A percentile compares a stretch with the other conserved stretches of the same genome.
phyloP scores from a whole-genome alignment of 345 rosid species.

The Populus ilicifolia region DNA sequence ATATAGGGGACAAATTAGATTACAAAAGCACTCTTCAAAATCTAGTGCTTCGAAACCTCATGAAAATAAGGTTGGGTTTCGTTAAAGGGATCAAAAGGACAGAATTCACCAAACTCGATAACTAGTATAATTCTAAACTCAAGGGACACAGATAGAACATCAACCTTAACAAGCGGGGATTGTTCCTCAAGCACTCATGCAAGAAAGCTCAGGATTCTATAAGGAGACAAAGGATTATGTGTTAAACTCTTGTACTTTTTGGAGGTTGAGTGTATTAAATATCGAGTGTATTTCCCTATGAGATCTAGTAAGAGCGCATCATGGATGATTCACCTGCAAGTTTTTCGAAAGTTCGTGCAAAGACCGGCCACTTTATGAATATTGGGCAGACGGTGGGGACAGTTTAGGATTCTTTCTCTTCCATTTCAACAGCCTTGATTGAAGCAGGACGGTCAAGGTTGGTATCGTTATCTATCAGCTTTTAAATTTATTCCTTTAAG shows the following conservation, averaged over 20 bases:
- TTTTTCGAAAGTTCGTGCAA: conserved; percentile 13
- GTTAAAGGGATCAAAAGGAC: conserved; percentile 7
- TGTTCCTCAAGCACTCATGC: conserved; percentile 36
- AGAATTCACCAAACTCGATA: conserved; percentile 35
- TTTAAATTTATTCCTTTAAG: not conserved
- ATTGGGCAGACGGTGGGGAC: conserved; percentile 23
- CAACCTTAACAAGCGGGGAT: conserved; percentile 30
- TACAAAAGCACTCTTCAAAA: conserved; percentile 21
- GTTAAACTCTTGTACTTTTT: not conserved
- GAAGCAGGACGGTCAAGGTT: not conserved
- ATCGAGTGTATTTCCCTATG: not conserved
- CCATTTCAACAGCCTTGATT: not conserved
- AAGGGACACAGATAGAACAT: conserved; percentile 25
- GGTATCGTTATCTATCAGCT: not conserved
- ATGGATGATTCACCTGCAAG: not conserved
- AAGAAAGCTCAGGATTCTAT: conserved; percentile 26
- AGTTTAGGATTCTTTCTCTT: conserved; percentile 6
- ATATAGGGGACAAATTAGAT: conserved; percentile 21
- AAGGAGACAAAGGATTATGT: conserved; percentile 10
- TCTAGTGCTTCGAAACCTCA: conserved; percentile 47
- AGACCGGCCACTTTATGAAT: conserved; percentile 22
- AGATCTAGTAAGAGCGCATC: not conserved
- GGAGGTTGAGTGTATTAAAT: not conserved
- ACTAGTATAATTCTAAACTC: not conserved
- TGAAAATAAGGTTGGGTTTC: conserved; percentile 19